A percentile compares a stretch with the other conserved stretches of the same genome.
These are phyloP conservation scores for Didymella pomorum DNA, from an alignment of 2,329 filamentous ascomycete species.

Conservation along the genomic window DNA sequence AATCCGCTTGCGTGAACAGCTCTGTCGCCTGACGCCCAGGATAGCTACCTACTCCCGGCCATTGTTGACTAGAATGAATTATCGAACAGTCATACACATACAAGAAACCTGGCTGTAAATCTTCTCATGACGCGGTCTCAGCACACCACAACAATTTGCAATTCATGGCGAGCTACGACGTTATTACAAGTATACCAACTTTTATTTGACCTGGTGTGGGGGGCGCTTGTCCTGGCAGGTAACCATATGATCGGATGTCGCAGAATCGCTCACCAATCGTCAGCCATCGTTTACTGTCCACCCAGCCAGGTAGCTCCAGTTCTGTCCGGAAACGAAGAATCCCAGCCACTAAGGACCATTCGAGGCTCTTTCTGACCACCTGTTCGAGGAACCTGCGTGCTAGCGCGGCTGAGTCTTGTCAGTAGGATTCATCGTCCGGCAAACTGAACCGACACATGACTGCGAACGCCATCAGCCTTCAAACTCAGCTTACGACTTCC, in stretches of 20 bases:
- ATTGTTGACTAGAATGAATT: not conserved
- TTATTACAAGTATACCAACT: constrained; percentile 11
- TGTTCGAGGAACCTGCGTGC: constrained; percentile 6
- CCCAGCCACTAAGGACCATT: constrained; percentile 5
- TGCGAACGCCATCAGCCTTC: constrained; percentile 18
- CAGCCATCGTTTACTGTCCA: constrained; percentile 10
- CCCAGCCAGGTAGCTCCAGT: constrained; percentile 16
- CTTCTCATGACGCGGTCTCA: constrained; percentile 11
- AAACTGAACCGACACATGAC: constrained; percentile 20
- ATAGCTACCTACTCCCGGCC: not conserved
- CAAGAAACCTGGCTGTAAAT: constrained; percentile 8
- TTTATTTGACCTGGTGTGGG: constrained; percentile 9
- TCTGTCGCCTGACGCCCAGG: constrained; percentile 16
- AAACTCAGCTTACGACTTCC: constrained; percentile 11
- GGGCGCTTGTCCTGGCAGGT: constrained; percentile 9
- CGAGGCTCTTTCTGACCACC: constrained; percentile 18
- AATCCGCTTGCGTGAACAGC: constrained; percentile 41
- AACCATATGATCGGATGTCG: constrained; percentile 21
- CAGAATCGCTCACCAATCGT: constrained; percentile 15
- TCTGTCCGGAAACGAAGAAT: not conserved
- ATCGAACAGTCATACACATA: constrained; percentile 13
- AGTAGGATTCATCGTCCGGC: constrained; percentile 11
- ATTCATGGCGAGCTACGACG: constrained; percentile 4
- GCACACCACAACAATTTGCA: constrained; percentile 14
- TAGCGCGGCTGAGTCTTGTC: constrained; percentile 18